Percentiles rank a stretch among this genome's conserved stretches.
These are phyloP conservation scores for Chrysophaeum taylorii DNA, from an alignment of 352 stramenopile species.

Conservation along the genomic window DNA sequence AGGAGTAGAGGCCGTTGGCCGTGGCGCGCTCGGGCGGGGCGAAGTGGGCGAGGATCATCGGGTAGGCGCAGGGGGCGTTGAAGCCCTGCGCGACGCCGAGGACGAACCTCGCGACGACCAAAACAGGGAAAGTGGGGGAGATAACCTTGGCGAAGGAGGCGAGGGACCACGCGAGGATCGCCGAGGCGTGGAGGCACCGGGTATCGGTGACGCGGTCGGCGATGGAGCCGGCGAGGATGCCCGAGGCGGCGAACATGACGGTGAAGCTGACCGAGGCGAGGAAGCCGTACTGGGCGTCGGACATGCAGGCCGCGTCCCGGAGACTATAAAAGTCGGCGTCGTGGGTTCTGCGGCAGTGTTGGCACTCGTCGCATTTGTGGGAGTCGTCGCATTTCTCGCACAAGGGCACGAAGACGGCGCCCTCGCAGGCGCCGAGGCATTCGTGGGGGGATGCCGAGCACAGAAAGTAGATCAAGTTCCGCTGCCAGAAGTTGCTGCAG, in stretches of 20 bases:
- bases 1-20: conserved; percentile 36
- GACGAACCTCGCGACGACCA: conserved; percentile 27
- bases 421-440: conserved; percentile 22
- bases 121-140: conserved; percentile 18
- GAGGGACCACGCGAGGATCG: conserved; percentile 27
- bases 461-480: conserved; percentile 25
- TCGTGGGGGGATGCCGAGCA: conserved; percentile 18
- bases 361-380: conserved; percentile 15
- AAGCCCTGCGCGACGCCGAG: conserved; percentile 33
- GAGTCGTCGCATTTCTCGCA: conserved; percentile 17
- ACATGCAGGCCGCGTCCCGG: conserved; percentile 29
- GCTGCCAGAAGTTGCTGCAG: conserved; percentile 30
- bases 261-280: conserved; percentile 31
- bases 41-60: conserved; percentile 24
- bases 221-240: conserved; percentile 28
- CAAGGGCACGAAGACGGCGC: conserved; percentile 23
- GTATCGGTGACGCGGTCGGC: conserved; percentile 25
- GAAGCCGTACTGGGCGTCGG: conserved; percentile 25
- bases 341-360: conserved; percentile 16
- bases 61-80: conserved; percentile 24
- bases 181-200: conserved; percentile 24
- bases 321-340: conserved; percentile 26
- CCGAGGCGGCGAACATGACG: conserved; percentile 22
- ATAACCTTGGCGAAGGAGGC: conserved; percentile 22
- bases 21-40: conserved; percentile 21